Conservation (phyloP, 208 protist genomes). For the Leptomonas pyrrhocoris region DNA sequence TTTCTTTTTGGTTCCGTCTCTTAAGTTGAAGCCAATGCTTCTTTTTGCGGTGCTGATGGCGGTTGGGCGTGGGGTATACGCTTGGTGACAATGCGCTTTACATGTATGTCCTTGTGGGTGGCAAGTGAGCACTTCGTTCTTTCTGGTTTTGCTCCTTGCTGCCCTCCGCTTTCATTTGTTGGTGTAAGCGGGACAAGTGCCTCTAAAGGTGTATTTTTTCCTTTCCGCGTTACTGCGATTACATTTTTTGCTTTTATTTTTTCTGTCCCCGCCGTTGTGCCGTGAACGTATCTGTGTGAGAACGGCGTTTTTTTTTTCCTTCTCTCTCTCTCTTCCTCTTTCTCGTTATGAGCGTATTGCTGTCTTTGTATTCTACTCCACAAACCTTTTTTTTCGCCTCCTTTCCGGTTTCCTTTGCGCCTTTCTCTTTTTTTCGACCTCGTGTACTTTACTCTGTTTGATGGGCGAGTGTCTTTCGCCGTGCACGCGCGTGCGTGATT, state of each 20-base stretch:
- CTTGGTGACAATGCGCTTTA: too few species aligned
- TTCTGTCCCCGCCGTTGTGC: conserved; percentile 20
- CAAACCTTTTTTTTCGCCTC: conserved; percentile 7
- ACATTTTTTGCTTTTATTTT: conserved; percentile 20
- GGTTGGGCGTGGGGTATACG: too few species aligned
- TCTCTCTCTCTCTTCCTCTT: conserved; percentile 13
- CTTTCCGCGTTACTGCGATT: conserved; percentile 1
- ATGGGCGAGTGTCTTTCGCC: not conserved
- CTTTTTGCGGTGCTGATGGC: too few species aligned
- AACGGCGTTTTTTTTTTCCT: conserved; percentile 20
- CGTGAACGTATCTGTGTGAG: conserved; percentile 13
- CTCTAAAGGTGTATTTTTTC: not conserved
- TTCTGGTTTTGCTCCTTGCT: too few species aligned
- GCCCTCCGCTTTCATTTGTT: too few species aligned
- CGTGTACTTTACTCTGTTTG: conserved; percentile 21
- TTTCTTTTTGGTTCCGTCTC: too few species aligned
- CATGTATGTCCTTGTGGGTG: too few species aligned
- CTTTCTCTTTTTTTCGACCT: conserved; percentile 8
- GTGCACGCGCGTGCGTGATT: too few species aligned
- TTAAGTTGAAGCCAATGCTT: too few species aligned
- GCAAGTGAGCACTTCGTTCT: too few species aligned
- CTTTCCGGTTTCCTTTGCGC: not conserved
- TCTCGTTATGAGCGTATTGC: conserved; percentile 1
- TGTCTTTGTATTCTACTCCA: conserved; percentile 11
- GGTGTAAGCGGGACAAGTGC: not conserved